Base-by-base conservation (phyloP, 1,284 basidiomycete genomes). In the Blastosporella zonata region DNA sequence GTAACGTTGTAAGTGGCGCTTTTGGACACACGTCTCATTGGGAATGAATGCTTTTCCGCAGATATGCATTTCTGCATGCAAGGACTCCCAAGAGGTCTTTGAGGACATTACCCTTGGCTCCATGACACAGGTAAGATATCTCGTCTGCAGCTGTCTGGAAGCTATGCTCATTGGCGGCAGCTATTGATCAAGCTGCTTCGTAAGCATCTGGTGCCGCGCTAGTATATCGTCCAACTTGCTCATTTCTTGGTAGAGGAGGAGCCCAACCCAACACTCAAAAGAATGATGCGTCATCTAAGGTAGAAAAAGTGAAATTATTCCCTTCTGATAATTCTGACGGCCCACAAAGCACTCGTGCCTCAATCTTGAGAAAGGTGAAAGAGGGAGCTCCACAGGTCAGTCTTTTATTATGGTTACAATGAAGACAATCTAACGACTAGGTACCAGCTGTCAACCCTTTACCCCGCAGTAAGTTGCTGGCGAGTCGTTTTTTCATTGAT, bases 1-100 rank as follows among this genome's bases (percentile, higher is more conserved):
- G 38, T 29, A 46, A 46, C 27, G 6, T 46, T 9, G 44, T 46
- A 35, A 37, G 44, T 29, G 23, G 4, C n/a, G 8, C 5, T 25
- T 29, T 18, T 13, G 3, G 7, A 12, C 13, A 8, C 9, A 13
- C 13, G 6, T 3, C 17, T 27, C n/a, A 2, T 12, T 25, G n/a
- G 10, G 1, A 6, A 38, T 12, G 1, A 0, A 15, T 3, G 3
- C 2, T 9, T 10, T 7, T 27, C 4, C 6, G 1, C 8, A 38
- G 44, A 13, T 46, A 5, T 46, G 44, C 2, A 21, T 46, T 0
- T 46, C 44, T 0, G 44, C 44, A 0, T 46, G 44, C n/a, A 46
- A 46, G 17, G 44, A 46, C 27, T 38, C 35, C 1, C 17, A 46
- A 15, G 2, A 15, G 7, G 44, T 46, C 6, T 13, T 12, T 9